A percentile compares a stretch with the other conserved stretches of the same genome.
These are phyloP conservation scores for Phallus indusiatus DNA, from an alignment of 768 basidiomycete genomes.

Conservation along the genomic window DNA sequence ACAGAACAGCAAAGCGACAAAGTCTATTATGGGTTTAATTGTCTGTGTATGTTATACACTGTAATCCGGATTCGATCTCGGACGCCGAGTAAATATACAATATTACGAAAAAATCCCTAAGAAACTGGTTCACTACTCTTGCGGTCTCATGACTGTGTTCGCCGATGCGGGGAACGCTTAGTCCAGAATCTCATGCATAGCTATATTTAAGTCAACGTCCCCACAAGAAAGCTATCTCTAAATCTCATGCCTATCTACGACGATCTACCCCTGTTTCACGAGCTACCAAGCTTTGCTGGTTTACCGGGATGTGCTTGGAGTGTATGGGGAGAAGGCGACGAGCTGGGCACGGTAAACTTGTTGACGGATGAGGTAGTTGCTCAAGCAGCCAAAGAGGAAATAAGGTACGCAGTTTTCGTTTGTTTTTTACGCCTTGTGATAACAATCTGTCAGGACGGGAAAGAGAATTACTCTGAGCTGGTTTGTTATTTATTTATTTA, in stretches of 20 bases:
- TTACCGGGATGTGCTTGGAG: constrained; percentile 11
- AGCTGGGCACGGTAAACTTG: constrained; percentile 13
- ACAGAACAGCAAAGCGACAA: no score
- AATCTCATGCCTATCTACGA: background rate
- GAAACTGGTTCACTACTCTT: no score
- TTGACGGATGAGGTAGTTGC: constrained; percentile 11
- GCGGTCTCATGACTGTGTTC: no score
- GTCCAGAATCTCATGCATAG: background rate
- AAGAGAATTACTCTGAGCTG: constrained; percentile 7
- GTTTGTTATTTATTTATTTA: background rate
- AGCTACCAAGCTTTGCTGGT: constrained; percentile 7
- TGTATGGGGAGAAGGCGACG: constrained; percentile 12
- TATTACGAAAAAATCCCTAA: no score
- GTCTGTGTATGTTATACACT: no score
- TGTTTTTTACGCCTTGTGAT: background rate
- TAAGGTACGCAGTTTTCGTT: background rate
- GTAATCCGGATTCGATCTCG: no score
- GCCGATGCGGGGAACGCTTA: background rate
- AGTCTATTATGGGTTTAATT: no score
- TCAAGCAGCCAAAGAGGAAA: constrained; percentile 7
- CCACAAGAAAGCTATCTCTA: background rate
- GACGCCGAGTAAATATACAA: no score
- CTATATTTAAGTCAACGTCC: no score
- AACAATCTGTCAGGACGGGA: background rate
- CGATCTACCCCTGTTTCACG: constrained; percentile 6